These are phyloP conservation scores for Chlorella sorokiniana DNA, from an alignment of 139 green algal species.

Conservation along the genomic window DNA sequence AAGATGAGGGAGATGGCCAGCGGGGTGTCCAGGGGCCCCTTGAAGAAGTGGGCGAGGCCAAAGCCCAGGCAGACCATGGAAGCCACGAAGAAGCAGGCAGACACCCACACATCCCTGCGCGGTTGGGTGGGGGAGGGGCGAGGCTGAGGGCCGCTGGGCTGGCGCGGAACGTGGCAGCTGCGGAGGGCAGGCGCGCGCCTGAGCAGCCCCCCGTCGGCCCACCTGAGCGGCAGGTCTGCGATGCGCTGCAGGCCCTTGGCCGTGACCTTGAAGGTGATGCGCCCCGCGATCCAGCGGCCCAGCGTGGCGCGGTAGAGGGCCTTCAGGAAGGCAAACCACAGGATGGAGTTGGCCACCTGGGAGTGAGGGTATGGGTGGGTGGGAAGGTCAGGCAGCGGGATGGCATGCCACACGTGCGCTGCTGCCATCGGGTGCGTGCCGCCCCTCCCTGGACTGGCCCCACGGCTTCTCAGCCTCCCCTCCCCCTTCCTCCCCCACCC, in stretches of 20 bases:
- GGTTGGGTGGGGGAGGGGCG: background rate
- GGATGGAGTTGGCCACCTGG: slow-evolving; percentile 45
- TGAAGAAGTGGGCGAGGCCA: slow-evolving; percentile 50
- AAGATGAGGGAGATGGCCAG: slow-evolving; percentile 58
- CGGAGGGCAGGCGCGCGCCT: background rate
- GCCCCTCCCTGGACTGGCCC: too few species aligned
- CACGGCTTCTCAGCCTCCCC: too few species aligned
- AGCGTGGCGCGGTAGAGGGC: slow-evolving; percentile 57
- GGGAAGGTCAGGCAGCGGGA: background rate
- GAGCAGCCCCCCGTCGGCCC: background rate
- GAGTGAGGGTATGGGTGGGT: background rate
- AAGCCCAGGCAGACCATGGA: slow-evolving; percentile 45
- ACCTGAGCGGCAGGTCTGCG: slow-evolving; percentile 36
- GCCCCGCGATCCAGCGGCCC: slow-evolving; percentile 33
- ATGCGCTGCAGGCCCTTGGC: slow-evolving; percentile 54
- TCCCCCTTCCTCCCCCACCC: too few species aligned
- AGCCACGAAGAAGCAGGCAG: slow-evolving; percentile 27
- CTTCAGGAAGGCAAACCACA: slow-evolving; percentile 61
- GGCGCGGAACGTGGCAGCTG: background rate
- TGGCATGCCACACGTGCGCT: too few species aligned
- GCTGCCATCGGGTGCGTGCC: too few species aligned
- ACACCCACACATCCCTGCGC: slow-evolving; percentile 47
- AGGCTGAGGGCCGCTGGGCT: background rate
- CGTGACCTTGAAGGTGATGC: slow-evolving; percentile 70
- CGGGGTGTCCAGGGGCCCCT: slow-evolving; percentile 32